Evolutionary conservation across 192 early-diverging fungal genomes (phyloP), one percentile per base, ranked within the genome.

Genomic region (Geosiphon pyriformis): DNA sequence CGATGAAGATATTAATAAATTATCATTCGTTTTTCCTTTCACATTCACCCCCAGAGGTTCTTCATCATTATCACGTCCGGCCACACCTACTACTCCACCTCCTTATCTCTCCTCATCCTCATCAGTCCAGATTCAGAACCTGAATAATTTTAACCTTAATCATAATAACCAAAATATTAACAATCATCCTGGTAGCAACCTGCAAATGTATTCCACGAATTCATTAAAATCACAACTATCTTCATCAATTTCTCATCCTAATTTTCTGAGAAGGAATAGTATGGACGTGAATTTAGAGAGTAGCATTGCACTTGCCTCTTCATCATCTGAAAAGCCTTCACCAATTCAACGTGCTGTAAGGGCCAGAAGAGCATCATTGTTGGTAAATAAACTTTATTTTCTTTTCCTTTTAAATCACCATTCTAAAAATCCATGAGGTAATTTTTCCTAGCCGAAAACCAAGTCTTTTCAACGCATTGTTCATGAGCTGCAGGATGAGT

Each of bases 401-500:
- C 1, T 55, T 55, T 20, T 23, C 4, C 27, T 55, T 4, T 55
- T 11, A 55, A 55, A 55, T 55, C 23, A 29, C 27, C 25, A 42
- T 42, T 42, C 15, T 42, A 6, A 42, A 42, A 42, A 6, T 42
- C 7, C 37, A 42, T 15, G 37, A 6, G 15, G 6, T 42, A 10
- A 42, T 42, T 42, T 42, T 6, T 42, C 15, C 25, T 66, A 66
- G 64, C 64, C 64, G 6, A 66, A 66, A 42, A 66, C 64, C 1
- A 66, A 55, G 34, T 66, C 64, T 6, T 66, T 66, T 42, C 50
- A 52, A 53, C 64, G 64, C 22, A 30, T 66, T 35, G 64, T 33
- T 26, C 48, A 66, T 55, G 64, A 66, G 25, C 32, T 66, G 47
- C 64, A 66, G 15, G 64, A 66, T 33, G 64, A 66, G 54, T 32